Conservation (phyloP, 148 eudicot genomes). For the Rhododendron molle region DNA sequence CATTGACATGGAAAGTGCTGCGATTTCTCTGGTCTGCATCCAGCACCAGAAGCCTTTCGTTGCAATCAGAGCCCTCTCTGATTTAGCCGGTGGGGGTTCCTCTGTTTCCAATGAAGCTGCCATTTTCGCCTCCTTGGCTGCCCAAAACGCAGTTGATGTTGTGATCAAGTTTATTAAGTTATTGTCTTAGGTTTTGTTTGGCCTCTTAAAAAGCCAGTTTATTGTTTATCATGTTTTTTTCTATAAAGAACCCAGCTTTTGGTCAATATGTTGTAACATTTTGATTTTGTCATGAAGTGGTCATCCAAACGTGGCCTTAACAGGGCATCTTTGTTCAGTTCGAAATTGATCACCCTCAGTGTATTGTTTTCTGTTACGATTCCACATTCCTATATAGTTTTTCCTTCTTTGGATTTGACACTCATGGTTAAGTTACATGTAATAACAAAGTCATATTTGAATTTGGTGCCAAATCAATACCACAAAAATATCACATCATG, state of each 20-base stretch:
- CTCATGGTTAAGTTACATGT: too few species aligned
- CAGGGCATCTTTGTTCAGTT: too few species aligned
- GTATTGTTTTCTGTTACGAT: neutral
- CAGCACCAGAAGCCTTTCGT: constrained; percentile 52
- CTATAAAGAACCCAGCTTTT: neutral
- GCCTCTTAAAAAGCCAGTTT: neutral
- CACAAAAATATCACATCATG: too few species aligned
- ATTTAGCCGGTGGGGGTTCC: constrained; percentile 68
- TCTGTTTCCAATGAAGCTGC: constrained; percentile 54
- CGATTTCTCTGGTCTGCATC: constrained; percentile 48
- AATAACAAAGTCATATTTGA: too few species aligned
- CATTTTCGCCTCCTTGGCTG: constrained; percentile 44
- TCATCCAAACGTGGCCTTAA: neutral
- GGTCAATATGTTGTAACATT: neutral
- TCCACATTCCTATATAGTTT: too few species aligned
- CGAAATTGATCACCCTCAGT: neutral
- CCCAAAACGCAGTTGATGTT: constrained; percentile 41
- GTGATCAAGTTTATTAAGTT: constrained; percentile 31
- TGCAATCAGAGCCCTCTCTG: constrained; percentile 51
- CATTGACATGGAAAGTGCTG: constrained; percentile 68
- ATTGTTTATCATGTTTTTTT: neutral
- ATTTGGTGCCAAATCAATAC: neutral
- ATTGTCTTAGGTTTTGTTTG: neutral
- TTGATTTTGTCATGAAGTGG: neutral
- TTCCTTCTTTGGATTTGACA: too few species aligned